phyloP scores from a whole-genome alignment of 495 filamentous ascomycete genomes.

The Hypomontagnella submonticulosa region DNA sequence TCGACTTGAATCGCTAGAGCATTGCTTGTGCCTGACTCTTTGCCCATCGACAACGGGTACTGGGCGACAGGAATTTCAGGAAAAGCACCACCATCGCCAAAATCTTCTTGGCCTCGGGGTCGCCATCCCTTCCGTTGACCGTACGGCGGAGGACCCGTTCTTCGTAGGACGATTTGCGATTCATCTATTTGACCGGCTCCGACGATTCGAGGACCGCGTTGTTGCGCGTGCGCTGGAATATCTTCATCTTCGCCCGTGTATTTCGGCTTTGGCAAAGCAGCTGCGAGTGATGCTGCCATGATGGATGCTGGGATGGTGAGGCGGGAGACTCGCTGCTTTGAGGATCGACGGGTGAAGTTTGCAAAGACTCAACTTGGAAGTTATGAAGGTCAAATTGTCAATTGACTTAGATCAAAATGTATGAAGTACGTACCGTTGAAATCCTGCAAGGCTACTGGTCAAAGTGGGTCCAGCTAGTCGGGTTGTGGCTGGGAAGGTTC shows the following conservation, averaged over 20 bases:
- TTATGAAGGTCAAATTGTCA: background rate
- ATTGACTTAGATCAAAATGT: background rate
- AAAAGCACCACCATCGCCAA: conserved; percentile 95
- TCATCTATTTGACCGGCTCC: conserved; percentile 81
- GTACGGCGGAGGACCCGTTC: conserved; percentile 46
- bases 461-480: conserved; percentile 26
- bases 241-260: conserved; percentile 89
- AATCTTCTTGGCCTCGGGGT: conserved; percentile 91
- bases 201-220: conserved; percentile 81
- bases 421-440: conserved; percentile 5
- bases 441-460: conserved; percentile 27
- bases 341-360: conserved; percentile 12
- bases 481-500: conserved; percentile 29
- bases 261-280: conserved; percentile 87
- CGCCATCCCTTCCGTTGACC: conserved; percentile 83
- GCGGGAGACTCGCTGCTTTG: conserved; percentile 20
- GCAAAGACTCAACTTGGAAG: conserved; percentile 10
- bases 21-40: conserved; percentile 78
- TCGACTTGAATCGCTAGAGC: conserved; percentile 93
- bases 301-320: conserved; percentile 33
- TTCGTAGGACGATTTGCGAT: conserved; percentile 84
- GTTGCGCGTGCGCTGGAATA: conserved; percentile 74
- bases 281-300: conserved; percentile 79
- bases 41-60: conserved; percentile 96
- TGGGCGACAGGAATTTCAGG: conserved; percentile 92